Evolutionary conservation across 768 basidiomycete genomes (phyloP).

Genomic region (Calocera viscosa): DNA sequence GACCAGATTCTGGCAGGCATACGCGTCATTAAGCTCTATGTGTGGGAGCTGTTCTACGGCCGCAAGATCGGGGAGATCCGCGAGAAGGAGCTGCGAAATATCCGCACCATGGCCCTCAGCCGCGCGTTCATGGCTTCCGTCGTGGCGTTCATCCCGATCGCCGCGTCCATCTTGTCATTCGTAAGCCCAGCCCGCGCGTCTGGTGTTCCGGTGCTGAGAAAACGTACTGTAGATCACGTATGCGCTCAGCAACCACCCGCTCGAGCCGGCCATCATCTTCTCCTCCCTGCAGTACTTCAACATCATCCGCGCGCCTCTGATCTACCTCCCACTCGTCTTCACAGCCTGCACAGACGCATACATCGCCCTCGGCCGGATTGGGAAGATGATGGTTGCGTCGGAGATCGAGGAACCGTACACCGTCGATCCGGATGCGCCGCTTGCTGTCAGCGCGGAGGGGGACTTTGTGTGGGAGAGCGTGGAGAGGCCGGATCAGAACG

Average conservation of each 20-base stretch:
- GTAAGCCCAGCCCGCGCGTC: slow-evolving; percentile 27
- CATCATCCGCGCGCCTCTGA: slow-evolving; percentile 45
- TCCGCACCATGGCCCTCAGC: slow-evolving; percentile 22
- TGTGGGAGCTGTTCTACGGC: slow-evolving; percentile 44
- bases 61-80: slow-evolving; percentile 33
- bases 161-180: slow-evolving; percentile 41
- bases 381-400: slow-evolving; percentile 40
- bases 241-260: slow-evolving; percentile 40
- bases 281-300: slow-evolving; percentile 48
- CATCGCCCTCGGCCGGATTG: slow-evolving; percentile 40
- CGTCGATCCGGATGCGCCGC: slow-evolving; percentile 30
- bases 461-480: slow-evolving; percentile 22
- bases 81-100: slow-evolving; percentile 16
- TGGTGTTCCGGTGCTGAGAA: not conserved
- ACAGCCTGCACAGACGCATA: slow-evolving; percentile 38
- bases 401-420: slow-evolving; percentile 39
- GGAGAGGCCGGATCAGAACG: slow-evolving; percentile 9
- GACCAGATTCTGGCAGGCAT: slow-evolving; percentile 51
- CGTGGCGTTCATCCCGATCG: slow-evolving; percentile 40
- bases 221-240: slow-evolving; percentile 47
- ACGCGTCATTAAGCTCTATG: slow-evolving; percentile 51
- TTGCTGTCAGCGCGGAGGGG: slow-evolving; percentile 34
- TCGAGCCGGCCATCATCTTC: slow-evolving; percentile 46
- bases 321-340: slow-evolving; percentile 45
- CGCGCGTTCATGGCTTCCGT: slow-evolving; percentile 31